Evolutionary conservation across 2,329 filamentous ascomycete species (phyloP), one percentile per base, ranked within the genome.

Genomic region (Pseudogymnoascus sp.): DNA sequence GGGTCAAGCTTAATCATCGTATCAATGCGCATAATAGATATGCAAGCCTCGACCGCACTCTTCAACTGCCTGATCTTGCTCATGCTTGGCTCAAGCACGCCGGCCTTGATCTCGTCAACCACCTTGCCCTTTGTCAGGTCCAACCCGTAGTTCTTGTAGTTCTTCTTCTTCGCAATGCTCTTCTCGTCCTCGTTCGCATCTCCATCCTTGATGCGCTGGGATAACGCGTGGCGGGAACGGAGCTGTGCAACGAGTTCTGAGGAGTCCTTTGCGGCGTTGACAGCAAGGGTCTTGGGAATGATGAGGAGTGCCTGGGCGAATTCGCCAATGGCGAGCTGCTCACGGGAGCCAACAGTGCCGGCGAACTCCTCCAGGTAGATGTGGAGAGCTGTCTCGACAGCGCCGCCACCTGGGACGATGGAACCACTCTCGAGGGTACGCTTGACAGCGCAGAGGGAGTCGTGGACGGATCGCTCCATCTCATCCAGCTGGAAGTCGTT

Each of bases 351-450:
- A 65, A 99, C 93, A 38, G 94, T 97, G 70, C 94, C 93, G 61
- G 94, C 94, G 77, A 96, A 99, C 78, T 99, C 94, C 80, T 99
- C 94, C 35, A 99, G 85, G 79, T 97, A 99, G 74, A 99, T 99
- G 80, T 97, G 94, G 67, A 99, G 84, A 58, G 94, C 94, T n/a
- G 94, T 97, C 81, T 99, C 94, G 21, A 97, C 93, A 44, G 94
- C 94, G 73, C 93, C 94, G 68, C 94, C 94, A 68, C 94, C 94
- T 13, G 94, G 94, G 39, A 99, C 94, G 68, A 99, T 95, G 77
- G 90, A 92, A 71, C 94, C 94, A 72, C 91, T 96, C 80, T 99
- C 94, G 6, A 99, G 82, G 2, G 94, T 97, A 69, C 94, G 87
- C 86, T 99, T 99, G 67, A 99, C 92, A 55, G 94, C 94, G 68